Conservation (phyloP, 2,329 filamentous ascomycete species). For the Aspergillus japonicus region DNA sequence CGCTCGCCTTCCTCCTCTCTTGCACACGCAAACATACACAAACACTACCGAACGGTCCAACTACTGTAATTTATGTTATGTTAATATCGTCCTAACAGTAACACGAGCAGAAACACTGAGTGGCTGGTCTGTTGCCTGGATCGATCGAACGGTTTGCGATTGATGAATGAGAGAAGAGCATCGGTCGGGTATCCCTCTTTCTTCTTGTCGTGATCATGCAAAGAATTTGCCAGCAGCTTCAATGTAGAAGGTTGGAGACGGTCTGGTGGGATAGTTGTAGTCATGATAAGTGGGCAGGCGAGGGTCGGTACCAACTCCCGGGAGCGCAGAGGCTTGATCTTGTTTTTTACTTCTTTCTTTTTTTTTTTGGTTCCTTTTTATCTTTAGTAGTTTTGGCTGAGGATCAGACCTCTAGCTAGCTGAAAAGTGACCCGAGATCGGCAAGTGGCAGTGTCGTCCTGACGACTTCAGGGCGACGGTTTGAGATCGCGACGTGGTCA, state of each 20-base stretch:
- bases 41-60: neutral
- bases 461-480: neutral
- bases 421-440: slow-evolving; percentile 5
- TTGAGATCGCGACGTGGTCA: slow-evolving; percentile 1
- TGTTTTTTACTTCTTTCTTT: too few species aligned
- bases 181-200: neutral
- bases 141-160: neutral
- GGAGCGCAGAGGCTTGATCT: neutral
- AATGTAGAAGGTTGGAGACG: too few species aligned
- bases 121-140: neutral
- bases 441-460: slow-evolving; percentile 6
- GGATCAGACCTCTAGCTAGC: slow-evolving; percentile 9
- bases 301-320: neutral
- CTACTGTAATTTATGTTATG: neutral
- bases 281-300: neutral
- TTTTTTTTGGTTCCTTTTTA: too few species aligned
- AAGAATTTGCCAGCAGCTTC: too few species aligned
- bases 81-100: neutral
- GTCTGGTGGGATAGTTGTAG: too few species aligned
- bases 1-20: too few species aligned
- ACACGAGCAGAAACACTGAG: neutral
- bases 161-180: neutral
- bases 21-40: too few species aligned
- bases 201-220: too few species aligned
- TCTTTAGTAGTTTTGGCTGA: neutral